These are phyloP conservation scores for Lactarius vividus DNA, from an alignment of 768 basidiomycete genomes.

Conservation along the genomic window DNA sequence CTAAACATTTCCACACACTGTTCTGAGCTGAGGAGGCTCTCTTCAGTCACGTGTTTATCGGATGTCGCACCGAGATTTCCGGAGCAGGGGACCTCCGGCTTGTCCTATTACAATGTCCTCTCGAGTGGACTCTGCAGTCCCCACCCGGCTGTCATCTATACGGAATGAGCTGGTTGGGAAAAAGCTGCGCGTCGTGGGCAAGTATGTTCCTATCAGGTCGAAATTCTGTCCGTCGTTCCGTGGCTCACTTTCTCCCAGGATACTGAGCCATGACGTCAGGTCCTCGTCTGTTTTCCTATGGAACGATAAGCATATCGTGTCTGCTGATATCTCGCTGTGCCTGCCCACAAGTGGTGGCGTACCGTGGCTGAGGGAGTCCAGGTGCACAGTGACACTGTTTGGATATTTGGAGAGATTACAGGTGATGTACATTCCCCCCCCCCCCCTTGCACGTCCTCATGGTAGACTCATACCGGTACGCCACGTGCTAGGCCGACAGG, in stretches of 20 bases:
- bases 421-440: conserved; percentile 9
- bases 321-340: conserved; percentile 27
- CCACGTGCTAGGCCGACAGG: conserved; percentile 14
- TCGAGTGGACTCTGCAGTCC: conserved; percentile 23
- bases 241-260: conserved; percentile 14
- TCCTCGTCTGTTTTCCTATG: conserved; percentile 22
- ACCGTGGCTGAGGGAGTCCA: conserved; percentile 23
- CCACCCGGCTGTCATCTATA: conserved; percentile 23
- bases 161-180: conserved; percentile 25
- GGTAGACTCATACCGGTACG: conserved; percentile 1
- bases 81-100: background rate
- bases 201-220: conserved; percentile 17
- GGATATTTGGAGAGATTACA: conserved; percentile 25
- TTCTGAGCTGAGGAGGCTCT: background rate
- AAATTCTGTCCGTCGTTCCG: background rate
- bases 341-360: conserved; percentile 16
- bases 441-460: background rate
- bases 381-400: conserved; percentile 24
- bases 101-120: conserved; percentile 12
- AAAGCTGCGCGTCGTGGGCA: conserved; percentile 28
- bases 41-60: background rate
- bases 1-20: too few species aligned
- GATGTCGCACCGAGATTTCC: background rate
- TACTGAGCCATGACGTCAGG: conserved; percentile 24
- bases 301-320: conserved; percentile 19